These are phyloP conservation scores for Taxillus chinensis DNA, from an alignment of 164 flowering plant genomes.

Conservation along the genomic window DNA sequence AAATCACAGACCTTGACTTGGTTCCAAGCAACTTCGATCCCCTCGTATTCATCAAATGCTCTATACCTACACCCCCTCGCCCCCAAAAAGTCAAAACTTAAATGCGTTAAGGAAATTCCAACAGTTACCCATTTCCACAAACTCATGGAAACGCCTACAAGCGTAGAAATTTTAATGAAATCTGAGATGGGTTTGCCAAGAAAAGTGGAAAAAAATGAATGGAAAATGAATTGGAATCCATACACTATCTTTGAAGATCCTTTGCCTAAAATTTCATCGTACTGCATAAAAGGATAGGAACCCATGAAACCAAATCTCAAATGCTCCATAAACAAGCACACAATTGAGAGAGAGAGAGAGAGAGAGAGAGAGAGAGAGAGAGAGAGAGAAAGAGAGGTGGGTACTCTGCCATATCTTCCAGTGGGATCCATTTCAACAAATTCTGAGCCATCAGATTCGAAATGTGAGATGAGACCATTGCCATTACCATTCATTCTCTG, in stretches of 20 bases:
- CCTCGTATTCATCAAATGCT: slow-evolving; percentile 61
- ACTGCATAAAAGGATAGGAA: slow-evolving; percentile 29
- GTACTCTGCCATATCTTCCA: slow-evolving; percentile 62
- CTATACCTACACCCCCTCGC: slow-evolving; percentile 27
- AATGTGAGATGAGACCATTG: slow-evolving; percentile 2
- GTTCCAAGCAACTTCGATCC: slow-evolving; percentile 67
- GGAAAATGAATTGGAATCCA: slow-evolving; percentile 7
- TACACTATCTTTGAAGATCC: slow-evolving; percentile 66
- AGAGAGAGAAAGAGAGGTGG: slow-evolving; percentile 2
- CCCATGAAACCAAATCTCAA: not conserved
- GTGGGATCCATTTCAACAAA: slow-evolving; percentile 61
- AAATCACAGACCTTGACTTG: slow-evolving; percentile 51
- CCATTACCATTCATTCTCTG: slow-evolving; percentile 28
- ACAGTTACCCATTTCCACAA: slow-evolving; percentile 3
- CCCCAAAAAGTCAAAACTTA: not conserved
- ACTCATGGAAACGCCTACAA: not conserved
- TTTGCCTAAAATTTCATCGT: slow-evolving; percentile 49
- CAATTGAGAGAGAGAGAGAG: not conserved
- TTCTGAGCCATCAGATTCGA: slow-evolving; percentile 31
- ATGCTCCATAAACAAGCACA: not conserved
- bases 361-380: slow-evolving; percentile 8
- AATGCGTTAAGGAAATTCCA: slow-evolving; percentile 1
- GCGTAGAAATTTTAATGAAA: slow-evolving; percentile 1
- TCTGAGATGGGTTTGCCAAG: slow-evolving; percentile 9
- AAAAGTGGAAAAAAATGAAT: not conserved